A percentile compares a stretch with the other conserved stretches of the same genome.
phyloP scores from a whole-genome alignment of 345 rosid genomes.

The Physaria fendleri region DNA sequence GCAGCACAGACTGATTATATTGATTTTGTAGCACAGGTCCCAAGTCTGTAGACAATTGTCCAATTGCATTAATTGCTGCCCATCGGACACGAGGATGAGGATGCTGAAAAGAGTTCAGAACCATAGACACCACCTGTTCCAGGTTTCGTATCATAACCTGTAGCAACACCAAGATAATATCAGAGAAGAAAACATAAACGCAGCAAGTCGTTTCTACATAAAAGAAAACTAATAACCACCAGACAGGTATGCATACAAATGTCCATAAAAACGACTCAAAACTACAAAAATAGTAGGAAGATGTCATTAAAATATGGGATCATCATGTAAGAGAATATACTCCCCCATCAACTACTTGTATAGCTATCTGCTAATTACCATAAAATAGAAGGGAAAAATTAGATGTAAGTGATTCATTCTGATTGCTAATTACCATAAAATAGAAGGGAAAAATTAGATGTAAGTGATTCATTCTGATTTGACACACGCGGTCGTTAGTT shows the following conservation, averaged over 20 bases:
- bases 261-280: not conserved
- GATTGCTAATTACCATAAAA: not conserved
- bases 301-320: not conserved
- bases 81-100: slow-evolving; percentile 68
- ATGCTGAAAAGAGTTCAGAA: slow-evolving; percentile 56
- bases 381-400: not conserved
- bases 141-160: slow-evolving; percentile 60
- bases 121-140: slow-evolving; percentile 59
- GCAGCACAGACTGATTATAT: slow-evolving; percentile 53
- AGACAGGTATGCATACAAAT: not conserved
- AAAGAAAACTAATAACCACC: not conserved
- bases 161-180: not conserved
- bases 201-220: not conserved
- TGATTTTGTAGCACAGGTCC: slow-evolving; percentile 69
- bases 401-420: not conserved
- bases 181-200: not conserved
- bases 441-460: not conserved
- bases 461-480: not conserved
- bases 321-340: not conserved
- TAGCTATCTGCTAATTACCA: not conserved
- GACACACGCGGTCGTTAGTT: not conserved
- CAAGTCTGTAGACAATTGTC: slow-evolving; percentile 66
- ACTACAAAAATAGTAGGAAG: not conserved
- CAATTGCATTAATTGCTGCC: slow-evolving; percentile 77
- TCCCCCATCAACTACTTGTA: not conserved